Percentiles rank a stretch among this genome's conserved stretches.
Conservation (phyloP, 75 land plant genomes). For the Pinus taeda region DNA sequence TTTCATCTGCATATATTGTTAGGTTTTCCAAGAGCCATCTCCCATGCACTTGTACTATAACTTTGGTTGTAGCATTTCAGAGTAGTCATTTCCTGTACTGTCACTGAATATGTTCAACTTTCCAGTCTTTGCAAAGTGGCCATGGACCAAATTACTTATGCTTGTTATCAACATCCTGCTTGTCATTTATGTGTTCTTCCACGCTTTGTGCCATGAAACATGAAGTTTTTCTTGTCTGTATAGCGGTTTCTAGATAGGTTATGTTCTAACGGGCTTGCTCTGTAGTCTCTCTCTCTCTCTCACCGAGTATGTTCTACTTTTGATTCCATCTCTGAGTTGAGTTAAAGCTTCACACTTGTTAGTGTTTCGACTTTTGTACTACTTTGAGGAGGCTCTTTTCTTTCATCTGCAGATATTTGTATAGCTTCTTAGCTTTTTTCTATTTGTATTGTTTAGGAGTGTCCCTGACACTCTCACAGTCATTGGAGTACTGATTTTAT, state of each 20-base stretch:
- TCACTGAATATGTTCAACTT: conserved; percentile 4
- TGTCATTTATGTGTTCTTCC: background rate
- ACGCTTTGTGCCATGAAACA: background rate
- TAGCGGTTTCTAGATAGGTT: conserved; percentile 1
- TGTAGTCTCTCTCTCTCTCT: background rate
- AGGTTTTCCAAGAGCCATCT: too few relatives aligned
- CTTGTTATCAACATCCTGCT: background rate
- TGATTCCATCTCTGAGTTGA: background rate
- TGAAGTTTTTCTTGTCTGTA: conserved; percentile 7
- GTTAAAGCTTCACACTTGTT: too few relatives aligned
- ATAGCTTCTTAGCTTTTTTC: too few relatives aligned
- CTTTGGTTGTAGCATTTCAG: background rate
- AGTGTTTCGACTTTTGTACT: too few relatives aligned
- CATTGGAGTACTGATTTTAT: too few relatives aligned
- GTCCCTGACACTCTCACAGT: too few relatives aligned
- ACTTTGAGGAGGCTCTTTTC: too few relatives aligned
- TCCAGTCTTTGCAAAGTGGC: background rate
- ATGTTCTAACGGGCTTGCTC: background rate
- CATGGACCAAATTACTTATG: conserved; percentile 1
- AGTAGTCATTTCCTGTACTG: background rate
- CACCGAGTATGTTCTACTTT: background rate
- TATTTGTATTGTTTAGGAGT: too few relatives aligned
- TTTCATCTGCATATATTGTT: too few relatives aligned
- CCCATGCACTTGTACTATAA: background rate
- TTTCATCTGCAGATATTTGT: too few relatives aligned